Evolutionary conservation across 192 early-diverging fungal species (phyloP).

Genomic region (Umbelopsis vinacea): DNA sequence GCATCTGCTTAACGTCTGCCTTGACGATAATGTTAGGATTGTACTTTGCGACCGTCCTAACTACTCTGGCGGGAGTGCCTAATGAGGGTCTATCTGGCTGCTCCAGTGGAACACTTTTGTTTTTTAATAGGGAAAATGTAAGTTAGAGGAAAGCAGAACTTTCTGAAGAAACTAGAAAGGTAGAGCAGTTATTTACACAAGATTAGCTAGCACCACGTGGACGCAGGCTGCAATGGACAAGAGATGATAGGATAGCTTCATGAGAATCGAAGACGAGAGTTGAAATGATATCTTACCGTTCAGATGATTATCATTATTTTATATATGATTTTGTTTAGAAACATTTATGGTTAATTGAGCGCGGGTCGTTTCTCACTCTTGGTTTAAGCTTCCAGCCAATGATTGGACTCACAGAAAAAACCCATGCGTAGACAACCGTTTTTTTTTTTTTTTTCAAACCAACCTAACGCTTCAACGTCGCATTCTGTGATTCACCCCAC

Average conservation of each 20-base stretch:
- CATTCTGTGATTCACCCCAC: not conserved
- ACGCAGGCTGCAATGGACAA: not conserved
- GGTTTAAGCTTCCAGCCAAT: slow-evolving; percentile 13
- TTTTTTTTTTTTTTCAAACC: not conserved
- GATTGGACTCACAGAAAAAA: not conserved
- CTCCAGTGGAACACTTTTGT: slow-evolving; percentile 1
- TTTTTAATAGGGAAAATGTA: not conserved
- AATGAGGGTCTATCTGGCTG: not conserved
- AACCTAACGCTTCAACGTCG: not conserved
- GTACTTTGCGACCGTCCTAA: slow-evolving; percentile 29
- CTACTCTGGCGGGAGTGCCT: slow-evolving; percentile 24
- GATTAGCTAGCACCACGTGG: not conserved
- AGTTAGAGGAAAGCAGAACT: not conserved
- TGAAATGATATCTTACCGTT: not conserved
- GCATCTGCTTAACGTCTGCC: slow-evolving; percentile 7
- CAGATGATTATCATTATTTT: not conserved
- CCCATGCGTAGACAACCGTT: not conserved
- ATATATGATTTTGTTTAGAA: not conserved
- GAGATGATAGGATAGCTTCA: not conserved
- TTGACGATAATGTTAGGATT: slow-evolving; percentile 1
- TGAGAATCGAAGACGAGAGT: not conserved
- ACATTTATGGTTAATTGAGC: not conserved
- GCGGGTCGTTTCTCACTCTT: not conserved
- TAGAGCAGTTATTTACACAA: slow-evolving; percentile 4
- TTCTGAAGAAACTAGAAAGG: not conserved